Percentiles rank a stretch among this genome's conserved stretches.
Evolutionary conservation across 2,329 filamentous ascomycete species (phyloP).

Genomic region (Colletotrichum sp.): DNA sequence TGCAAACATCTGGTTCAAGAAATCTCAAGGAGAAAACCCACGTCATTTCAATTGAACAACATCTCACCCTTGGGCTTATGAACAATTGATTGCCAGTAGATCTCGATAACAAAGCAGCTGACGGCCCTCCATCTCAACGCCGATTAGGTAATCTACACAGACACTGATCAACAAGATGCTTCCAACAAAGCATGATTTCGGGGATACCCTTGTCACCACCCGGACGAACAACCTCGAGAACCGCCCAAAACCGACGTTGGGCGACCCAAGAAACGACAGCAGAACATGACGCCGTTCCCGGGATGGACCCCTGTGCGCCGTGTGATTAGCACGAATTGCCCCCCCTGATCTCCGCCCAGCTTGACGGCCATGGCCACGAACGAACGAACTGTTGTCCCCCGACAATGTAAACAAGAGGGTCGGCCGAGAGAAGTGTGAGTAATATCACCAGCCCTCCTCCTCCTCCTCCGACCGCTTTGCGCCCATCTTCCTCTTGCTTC

Average conservation of each 20-base stretch:
- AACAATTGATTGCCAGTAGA: background rate
- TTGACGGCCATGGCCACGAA: background rate
- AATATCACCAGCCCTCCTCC: background rate
- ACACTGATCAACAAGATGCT: background rate
- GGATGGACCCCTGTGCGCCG: slow-evolving; percentile 5
- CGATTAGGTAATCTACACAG: slow-evolving; percentile 1
- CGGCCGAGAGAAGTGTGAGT: background rate
- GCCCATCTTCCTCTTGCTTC: background rate
- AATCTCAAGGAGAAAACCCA: background rate
- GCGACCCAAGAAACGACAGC: background rate
- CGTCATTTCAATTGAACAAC: rapidly evolving
- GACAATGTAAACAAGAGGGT: slow-evolving; percentile 3
- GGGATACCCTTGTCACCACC: background rate
- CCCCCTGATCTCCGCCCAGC: background rate
- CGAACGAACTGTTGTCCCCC: background rate
- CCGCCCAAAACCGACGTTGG: background rate
- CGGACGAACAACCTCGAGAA: background rate
- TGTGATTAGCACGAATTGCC: background rate
- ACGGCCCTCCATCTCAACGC: background rate
- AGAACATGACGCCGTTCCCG: background rate
- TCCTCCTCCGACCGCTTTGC: background rate
- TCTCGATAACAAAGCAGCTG: background rate
- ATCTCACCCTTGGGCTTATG: background rate
- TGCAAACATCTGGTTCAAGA: background rate
- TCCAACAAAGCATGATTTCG: background rate